A percentile compares a stretch with the other conserved stretches of the same genome.
phyloP scores from a whole-genome alignment of 2,329 filamentous ascomycete species.

The Xylariaceae sp. region DNA sequence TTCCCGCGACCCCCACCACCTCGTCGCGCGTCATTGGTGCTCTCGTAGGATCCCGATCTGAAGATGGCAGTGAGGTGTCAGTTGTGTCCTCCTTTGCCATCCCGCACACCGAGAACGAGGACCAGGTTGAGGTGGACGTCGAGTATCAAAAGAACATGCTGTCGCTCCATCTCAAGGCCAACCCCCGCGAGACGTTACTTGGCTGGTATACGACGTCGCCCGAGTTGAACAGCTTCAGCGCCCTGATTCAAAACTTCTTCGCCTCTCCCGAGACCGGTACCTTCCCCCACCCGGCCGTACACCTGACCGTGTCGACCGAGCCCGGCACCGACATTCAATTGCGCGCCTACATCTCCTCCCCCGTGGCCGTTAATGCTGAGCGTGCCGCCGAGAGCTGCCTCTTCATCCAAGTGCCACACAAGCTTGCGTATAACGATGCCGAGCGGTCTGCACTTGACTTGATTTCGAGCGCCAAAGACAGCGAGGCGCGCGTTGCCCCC shows the following conservation, averaged over 20 bases:
- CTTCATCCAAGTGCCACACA: conserved; percentile 95
- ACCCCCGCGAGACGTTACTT: conserved; percentile 88
- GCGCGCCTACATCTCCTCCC: conserved; percentile 89
- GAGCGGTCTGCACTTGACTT: conserved; percentile 68
- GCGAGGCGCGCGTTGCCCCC: conserved; percentile 66
- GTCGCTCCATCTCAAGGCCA: conserved; percentile 85
- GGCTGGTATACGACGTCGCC: conserved; percentile 98
- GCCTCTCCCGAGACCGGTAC: conserved; percentile 94
- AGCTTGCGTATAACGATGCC: conserved; percentile 76
- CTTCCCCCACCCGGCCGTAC: conserved; percentile 93
- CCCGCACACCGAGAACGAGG: conserved; percentile 94
- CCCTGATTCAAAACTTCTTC: conserved; percentile 99
- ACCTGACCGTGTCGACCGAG: conserved; percentile 89
- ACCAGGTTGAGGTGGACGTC: conserved; percentile 99
- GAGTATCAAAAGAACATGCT: conserved; percentile 99
- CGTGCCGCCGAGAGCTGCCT: conserved; percentile 92
- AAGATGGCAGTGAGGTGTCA: conserved; percentile 95
- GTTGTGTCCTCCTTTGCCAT: conserved; percentile 97
- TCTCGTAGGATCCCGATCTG: conserved; percentile 84
- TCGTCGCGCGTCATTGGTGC: conserved; percentile 96
- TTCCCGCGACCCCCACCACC: conserved; percentile 58
- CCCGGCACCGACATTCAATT: conserved; percentile 85
- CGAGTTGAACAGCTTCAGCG: conserved; percentile 97
- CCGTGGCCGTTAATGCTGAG: conserved; percentile 91
- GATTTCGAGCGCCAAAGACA: conserved; percentile 75